phyloP scores from a whole-genome alignment of 257 asterid genomes.

The Henckelia pumila region DNA sequence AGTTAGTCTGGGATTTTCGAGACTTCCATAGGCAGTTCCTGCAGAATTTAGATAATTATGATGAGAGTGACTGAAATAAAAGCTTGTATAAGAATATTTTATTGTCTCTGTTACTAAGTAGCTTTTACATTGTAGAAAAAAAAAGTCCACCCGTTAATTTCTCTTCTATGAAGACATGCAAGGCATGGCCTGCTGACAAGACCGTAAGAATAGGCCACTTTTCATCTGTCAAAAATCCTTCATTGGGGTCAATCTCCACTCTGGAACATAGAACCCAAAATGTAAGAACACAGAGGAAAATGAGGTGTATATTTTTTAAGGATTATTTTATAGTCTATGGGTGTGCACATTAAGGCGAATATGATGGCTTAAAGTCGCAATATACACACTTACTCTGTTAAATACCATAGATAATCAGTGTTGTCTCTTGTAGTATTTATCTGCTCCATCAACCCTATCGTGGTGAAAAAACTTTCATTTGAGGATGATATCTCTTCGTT shows the following conservation, averaged over 20 bases:
- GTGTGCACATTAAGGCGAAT: neutral
- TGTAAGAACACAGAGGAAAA: neutral
- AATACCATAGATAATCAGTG: constrained; percentile 73
- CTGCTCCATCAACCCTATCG: constrained; percentile 60
- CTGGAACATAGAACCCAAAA: constrained; percentile 24
- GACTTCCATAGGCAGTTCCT: constrained; percentile 64
- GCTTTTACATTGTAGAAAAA: neutral
- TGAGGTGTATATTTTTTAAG: neutral
- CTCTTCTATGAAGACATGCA: constrained; percentile 55
- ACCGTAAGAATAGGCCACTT: constrained; percentile 44
- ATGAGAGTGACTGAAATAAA: too few species aligned
- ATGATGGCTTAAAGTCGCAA: neutral
- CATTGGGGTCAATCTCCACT: constrained; percentile 49
- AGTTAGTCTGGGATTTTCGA: constrained; percentile 35
- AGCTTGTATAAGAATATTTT: neutral
- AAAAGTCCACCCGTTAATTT: constrained; percentile 43
- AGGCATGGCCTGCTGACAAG: constrained; percentile 55
- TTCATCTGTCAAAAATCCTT: constrained; percentile 49
- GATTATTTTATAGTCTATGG: neutral
- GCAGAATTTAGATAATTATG: neutral
- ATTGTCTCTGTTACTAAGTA: neutral
- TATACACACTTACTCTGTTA: constrained; percentile 42
- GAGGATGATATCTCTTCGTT: constrained; percentile 42
- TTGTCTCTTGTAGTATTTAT: constrained; percentile 58
- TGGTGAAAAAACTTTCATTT: constrained; percentile 39